Conservation (phyloP, 371 early-diverging fungal species). For the Syncephalastrum monosporum region DNA sequence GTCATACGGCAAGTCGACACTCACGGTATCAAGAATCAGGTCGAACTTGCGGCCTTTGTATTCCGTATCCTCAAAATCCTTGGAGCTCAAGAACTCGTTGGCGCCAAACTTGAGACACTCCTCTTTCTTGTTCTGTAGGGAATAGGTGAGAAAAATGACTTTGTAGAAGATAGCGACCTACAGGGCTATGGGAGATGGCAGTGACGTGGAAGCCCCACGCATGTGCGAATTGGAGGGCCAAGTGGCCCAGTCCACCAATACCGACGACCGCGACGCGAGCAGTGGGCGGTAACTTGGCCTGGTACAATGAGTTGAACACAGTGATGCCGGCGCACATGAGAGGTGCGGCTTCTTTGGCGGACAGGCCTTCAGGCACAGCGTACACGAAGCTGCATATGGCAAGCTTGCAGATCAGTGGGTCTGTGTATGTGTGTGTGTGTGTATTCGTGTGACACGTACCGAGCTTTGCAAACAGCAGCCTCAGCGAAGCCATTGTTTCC, state of each 20-base stretch:
- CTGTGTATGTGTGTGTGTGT: not conserved
- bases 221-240: constrained; percentile 63
- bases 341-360: constrained; percentile 52
- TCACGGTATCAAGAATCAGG: constrained; percentile 49
- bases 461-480: constrained; percentile 44
- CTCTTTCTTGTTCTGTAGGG: constrained; percentile 54
- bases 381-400: constrained; percentile 34
- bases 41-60: constrained; percentile 40
- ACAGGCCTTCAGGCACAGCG: constrained; percentile 51
- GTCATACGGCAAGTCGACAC: constrained; percentile 45
- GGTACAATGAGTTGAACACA: constrained; percentile 53
- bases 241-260: constrained; percentile 72
- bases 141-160: not conserved
- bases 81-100: constrained; percentile 48
- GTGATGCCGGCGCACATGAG: constrained; percentile 71
- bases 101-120: constrained; percentile 73
- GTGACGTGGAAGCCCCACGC: constrained; percentile 60
- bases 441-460: constrained; percentile 11
- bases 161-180: constrained; percentile 7
- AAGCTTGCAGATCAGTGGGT: no score
- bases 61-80: constrained; percentile 31
- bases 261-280: constrained; percentile 65
- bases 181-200: constrained; percentile 32
- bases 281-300: constrained; percentile 46
- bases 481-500: constrained; percentile 48